Base-by-base conservation (phyloP, 352 stramenopile species). In the Pythium chondricola region DNA sequence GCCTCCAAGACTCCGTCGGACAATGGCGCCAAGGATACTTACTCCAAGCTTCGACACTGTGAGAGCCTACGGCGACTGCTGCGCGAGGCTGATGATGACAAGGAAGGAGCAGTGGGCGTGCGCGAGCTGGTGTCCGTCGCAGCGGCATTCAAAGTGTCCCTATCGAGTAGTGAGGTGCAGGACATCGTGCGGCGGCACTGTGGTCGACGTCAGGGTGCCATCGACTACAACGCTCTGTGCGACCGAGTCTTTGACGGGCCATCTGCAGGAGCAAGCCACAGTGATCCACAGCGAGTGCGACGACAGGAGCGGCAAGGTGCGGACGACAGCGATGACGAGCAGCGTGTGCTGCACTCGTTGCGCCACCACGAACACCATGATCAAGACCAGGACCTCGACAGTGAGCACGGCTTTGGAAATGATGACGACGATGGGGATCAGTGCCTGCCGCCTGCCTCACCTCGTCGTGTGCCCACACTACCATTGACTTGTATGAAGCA, bases 171-270 rank as follows among this genome's bases (percentile, higher is more conserved):
- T 14, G 44, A 64, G 11, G 7, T 54, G 6, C 38, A 47, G 32
- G 33, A 36, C 20, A 41, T 64, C 21, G 13, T 24, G 14, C n/a
- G n/a, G n/a, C n/a, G 4, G 30, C 2, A 38, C 4, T 17, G 51
- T 59, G 27, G 49, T n/a, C 32, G 33, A 27, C 44, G 44, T 1
- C 21, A 35, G 8, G 30, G 55, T 4, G 24, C 13, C 0, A n/a
- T 60, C n/a, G 35, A 55, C 35, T 65, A 56, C 29, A 44, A 60
- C 22, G 25, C 38, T 9, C 45, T 65, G 2, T 65, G 57, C 35
- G 57, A 65, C 33, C 38, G 39, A 10, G 57, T 60, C 10, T 65
- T 65, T 36, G 43, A 43, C 20, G 32, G 35, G 16, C 40, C n/a
- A 17, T 6, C 21, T 7, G 21, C 38, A 16, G 21, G 7, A 33